These are phyloP conservation scores for Microdochium nivale DNA, from an alignment of 2,329 filamentous ascomycete genomes.

Conservation along the genomic window DNA sequence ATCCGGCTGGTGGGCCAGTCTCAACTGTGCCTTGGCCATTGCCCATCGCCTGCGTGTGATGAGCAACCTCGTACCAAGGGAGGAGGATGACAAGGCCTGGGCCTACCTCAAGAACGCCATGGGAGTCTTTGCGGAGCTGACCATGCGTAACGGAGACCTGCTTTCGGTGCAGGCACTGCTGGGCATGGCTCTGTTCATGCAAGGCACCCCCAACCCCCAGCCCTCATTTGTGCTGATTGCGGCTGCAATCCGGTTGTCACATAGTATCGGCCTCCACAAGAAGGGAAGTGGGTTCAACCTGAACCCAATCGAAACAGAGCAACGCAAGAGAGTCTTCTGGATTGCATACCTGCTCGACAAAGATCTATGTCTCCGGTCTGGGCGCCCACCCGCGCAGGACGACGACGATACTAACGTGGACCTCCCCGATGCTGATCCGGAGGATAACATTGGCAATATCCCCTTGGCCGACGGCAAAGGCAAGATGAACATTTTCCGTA, in stretches of 20 bases:
- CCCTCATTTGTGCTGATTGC: constrained; percentile 87
- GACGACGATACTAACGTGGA: constrained; percentile 88
- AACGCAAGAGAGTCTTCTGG: constrained; percentile 62
- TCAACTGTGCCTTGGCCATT: constrained; percentile 91
- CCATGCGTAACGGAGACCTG: constrained; percentile 92
- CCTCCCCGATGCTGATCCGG: constrained; percentile 80
- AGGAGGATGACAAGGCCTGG: constrained; percentile 94
- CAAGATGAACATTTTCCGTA: constrained; percentile 89
- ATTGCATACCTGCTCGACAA: constrained; percentile 59
- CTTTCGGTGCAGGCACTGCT: constrained; percentile 89
- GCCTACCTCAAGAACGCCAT: constrained; percentile 94
- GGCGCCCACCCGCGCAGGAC: constrained; percentile 52
- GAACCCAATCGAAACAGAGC: constrained; percentile 89
- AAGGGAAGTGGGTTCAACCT: constrained; percentile 86
- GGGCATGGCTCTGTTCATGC: constrained; percentile 89
- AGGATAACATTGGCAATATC: constrained; percentile 91
- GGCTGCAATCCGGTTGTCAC: constrained; percentile 80
- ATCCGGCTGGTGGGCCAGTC: constrained; percentile 95
- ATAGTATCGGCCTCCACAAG: constrained; percentile 94
- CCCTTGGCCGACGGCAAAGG: constrained; percentile 79
- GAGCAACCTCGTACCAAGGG: constrained; percentile 83
- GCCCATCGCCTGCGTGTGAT: constrained; percentile 87
- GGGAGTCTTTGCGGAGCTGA: constrained; percentile 84
- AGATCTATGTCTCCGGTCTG: constrained; percentile 50
- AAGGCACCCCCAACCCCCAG: constrained; percentile 94